Conservation (phyloP, 2,329 filamentous ascomycete species). For the Escovopsis sp. region DNA sequence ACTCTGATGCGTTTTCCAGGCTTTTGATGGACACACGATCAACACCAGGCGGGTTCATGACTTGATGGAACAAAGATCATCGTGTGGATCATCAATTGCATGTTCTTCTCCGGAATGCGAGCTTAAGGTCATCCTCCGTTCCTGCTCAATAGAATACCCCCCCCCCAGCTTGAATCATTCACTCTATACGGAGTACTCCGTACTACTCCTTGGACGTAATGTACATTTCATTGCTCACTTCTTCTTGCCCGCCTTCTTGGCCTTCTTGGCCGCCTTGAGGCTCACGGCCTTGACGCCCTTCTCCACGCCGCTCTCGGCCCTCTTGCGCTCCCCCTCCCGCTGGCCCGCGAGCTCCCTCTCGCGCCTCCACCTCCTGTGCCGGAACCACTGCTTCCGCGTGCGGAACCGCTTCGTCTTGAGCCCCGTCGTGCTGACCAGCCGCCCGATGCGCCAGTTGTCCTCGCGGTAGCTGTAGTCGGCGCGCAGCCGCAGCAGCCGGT, state of each 20-base stretch:
- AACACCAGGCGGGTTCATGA: no score
- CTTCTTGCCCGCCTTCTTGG: constrained; percentile 21
- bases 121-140: no score
- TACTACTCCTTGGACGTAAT: neutral
- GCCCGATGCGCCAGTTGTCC: constrained; percentile 44
- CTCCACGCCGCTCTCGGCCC: constrained; percentile 18
- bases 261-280: constrained; percentile 22
- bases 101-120: no score
- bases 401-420: constrained; percentile 34
- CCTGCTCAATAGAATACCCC: no score
- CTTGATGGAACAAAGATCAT: no score
- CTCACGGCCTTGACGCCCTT: constrained; percentile 18
- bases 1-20: no score
- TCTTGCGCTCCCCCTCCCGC: constrained; percentile 22
- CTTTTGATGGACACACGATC: no score
- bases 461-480: constrained; percentile 45
- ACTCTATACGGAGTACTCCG: no score
- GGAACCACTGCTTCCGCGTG: constrained; percentile 34
- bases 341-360: constrained; percentile 28
- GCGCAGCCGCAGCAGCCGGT: constrained; percentile 34
- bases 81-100: no score
- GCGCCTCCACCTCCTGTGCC: constrained; percentile 27
- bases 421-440: constrained; percentile 36
- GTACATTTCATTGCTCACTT: constrained; percentile 8
- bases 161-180: no score